phyloP scores from a whole-genome alignment of 2,329 filamentous ascomycete species.

The Colletotrichum musicola region DNA sequence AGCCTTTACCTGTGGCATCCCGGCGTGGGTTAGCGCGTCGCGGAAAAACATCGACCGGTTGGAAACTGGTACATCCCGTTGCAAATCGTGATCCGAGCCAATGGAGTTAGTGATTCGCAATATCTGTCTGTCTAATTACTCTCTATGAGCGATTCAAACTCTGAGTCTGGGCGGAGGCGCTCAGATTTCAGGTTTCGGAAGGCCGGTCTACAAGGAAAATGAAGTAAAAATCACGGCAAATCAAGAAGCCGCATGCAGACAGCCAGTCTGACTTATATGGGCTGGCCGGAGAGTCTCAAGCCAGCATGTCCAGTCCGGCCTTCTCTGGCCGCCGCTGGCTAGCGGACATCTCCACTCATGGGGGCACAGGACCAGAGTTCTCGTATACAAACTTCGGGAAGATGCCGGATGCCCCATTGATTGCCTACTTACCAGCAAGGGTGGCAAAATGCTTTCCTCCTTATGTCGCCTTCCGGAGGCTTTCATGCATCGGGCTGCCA shows the following conservation, averaged over 20 bases:
- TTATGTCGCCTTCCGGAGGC: too few relatives aligned
- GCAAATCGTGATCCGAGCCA: neutral
- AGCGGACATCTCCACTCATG: slow-evolving; percentile 11
- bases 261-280: too few relatives aligned
- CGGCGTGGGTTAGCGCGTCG: neutral
- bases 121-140: slow-evolving; percentile 12
- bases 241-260: neutral
- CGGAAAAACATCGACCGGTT: neutral
- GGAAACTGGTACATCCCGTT: neutral
- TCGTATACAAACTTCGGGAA: neutral
- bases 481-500: too few relatives aligned
- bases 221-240: neutral
- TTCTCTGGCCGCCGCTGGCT: neutral
- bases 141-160: neutral
- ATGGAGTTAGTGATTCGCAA: neutral
- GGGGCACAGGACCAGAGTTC: neutral
- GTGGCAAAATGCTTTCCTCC: too few relatives aligned
- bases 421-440: slow-evolving; percentile 1
- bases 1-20: neutral
- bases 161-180: too few relatives aligned
- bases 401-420: neutral
- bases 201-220: too few relatives aligned
- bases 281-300: neutral
- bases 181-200: too few relatives aligned
- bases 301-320: neutral